Conservation (phyloP, 176 grass and related monocot genomes). For the Zea luxurians region DNA sequence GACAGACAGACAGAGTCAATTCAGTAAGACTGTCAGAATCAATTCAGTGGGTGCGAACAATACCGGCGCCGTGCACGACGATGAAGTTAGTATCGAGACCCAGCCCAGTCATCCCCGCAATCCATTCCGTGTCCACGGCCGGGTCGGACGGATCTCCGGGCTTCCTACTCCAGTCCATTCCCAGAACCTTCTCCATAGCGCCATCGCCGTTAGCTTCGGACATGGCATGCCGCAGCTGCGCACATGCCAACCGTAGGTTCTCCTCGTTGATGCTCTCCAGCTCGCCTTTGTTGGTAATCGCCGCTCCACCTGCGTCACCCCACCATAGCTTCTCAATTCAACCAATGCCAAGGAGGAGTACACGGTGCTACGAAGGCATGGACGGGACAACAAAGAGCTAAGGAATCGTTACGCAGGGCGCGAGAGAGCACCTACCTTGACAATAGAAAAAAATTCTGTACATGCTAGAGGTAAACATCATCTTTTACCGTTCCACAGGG, state of each 20-base stretch:
- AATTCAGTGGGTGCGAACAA: constrained; percentile 14
- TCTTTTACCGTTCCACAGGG: too few relatives aligned
- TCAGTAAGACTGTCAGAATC: constrained; percentile 17
- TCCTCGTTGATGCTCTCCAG: constrained; percentile 72
- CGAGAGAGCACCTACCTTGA: too few relatives aligned
- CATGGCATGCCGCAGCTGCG: constrained; percentile 81
- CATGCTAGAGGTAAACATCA: too few relatives aligned
- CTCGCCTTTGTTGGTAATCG: constrained; percentile 91
- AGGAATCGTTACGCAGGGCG: too few relatives aligned
- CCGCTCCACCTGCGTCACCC: constrained; percentile 68
- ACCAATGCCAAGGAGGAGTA: neutral
- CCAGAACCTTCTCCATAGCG: constrained; percentile 36
- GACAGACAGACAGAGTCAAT: neutral
- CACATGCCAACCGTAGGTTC: constrained; percentile 62
- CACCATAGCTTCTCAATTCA: constrained; percentile 15
- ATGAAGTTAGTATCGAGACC: constrained; percentile 71
- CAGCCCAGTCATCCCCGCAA: constrained; percentile 26
- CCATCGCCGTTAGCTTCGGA: constrained; percentile 31
- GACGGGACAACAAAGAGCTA: too few relatives aligned
- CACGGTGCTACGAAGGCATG: too few relatives aligned
- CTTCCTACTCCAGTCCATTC: constrained; percentile 86
- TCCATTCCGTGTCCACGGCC: constrained; percentile 38
- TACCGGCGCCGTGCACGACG: constrained; percentile 91
- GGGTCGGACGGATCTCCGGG: constrained; percentile 45
- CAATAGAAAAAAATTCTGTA: too few relatives aligned